Evolutionary conservation across 78 protist genomes (phyloP), one percentile per base, ranked within the genome.

Genomic region (Dictyostelium capitatum): DNA sequence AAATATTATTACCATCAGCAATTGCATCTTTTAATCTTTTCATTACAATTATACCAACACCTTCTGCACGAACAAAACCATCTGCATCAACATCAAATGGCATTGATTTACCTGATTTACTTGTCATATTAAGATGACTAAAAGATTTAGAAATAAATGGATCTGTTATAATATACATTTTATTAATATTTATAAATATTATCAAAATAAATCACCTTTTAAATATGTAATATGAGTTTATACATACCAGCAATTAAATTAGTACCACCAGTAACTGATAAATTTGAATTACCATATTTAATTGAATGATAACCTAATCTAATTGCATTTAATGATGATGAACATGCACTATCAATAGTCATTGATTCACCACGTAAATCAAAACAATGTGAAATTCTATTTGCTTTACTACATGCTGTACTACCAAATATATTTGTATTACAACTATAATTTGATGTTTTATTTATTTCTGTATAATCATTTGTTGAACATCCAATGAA

Each of bases 301-400:
- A 97, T 50, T 41, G 93, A 91, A 30, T 46, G n/a, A 54, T 14
- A 1, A 23, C 98, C 98, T 25, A 75, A 25, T 23, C 79, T 65
- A 10, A 95, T 2, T 12, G 98, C 98, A 43, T 92, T 94, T 50
- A 97, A 92, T 6, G 98, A 89, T n/a, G 96, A 79, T 19, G 96
- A 81, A 85, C 99, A 97, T 11, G 99, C 99, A 37, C 6, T 37
- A 37, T 37, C 43, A 37, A 37, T 37, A 3, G 43, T 37, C 43
- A 37, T 37, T 37, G 43, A 37, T 37, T 37, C 43, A 37, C 43
- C 43, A 37, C 43, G 43, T 3, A 37, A 37, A 37, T 37, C 43
- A 37, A 37, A 37, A 37, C 43, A 37, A 37, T 37, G 2, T 37
- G 43, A 37, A 3, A 37, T 2, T 37, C 43, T 37, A 37, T 37